phyloP scores from a whole-genome alignment of 2,329 filamentous ascomycete genomes.

The Fusarium aywerte region DNA sequence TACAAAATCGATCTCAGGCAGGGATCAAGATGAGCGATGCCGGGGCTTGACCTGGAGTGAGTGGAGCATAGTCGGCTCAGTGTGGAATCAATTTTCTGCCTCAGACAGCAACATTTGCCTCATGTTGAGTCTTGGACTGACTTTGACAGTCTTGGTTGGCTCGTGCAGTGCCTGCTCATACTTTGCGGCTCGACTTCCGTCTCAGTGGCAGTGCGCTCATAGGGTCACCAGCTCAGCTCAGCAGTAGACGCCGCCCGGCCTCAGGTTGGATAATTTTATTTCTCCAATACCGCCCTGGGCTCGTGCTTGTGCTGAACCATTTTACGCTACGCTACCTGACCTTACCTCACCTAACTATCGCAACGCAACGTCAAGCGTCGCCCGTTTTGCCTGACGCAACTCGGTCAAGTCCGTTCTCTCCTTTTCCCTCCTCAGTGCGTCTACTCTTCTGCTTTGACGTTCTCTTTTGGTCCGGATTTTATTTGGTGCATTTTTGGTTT shows the following conservation, averaged over 20 bases:
- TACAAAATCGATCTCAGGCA: conserved; percentile 5
- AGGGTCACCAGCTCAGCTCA: conserved; percentile 17
- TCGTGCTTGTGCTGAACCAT: conserved; percentile 5
- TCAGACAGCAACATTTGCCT: conserved; percentile 45
- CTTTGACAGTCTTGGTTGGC: conserved; percentile 13
- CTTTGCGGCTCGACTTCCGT: conserved; percentile 25
- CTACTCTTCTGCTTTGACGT: conserved; percentile 30
- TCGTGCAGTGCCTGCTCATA: conserved; percentile 16
- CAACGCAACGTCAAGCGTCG: conserved; percentile 37
- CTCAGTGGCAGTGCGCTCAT: conserved; percentile 22
- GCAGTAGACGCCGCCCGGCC: conserved; percentile 8
- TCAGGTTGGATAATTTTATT: conserved; percentile 46
- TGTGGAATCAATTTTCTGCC: conserved; percentile 41
- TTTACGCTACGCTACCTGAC: conserved; percentile 16
- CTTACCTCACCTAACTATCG: conserved; percentile 14
- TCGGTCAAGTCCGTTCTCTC: conserved; percentile 28
- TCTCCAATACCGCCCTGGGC: conserved; percentile 30
- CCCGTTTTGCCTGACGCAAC: conserved; percentile 45
- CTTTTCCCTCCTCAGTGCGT: conserved; percentile 28
- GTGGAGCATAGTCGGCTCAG: conserved; percentile 24
- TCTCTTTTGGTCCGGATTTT: conserved; percentile 13
- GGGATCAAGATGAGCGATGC: conserved; percentile 29
- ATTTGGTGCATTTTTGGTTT: conserved; percentile 10
- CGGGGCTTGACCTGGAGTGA: conserved; percentile 18
- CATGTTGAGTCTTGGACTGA: conserved; percentile 1